phyloP scores from a whole-genome alignment of 495 filamentous ascomycete genomes.

The Penicillium lividum region DNA sequence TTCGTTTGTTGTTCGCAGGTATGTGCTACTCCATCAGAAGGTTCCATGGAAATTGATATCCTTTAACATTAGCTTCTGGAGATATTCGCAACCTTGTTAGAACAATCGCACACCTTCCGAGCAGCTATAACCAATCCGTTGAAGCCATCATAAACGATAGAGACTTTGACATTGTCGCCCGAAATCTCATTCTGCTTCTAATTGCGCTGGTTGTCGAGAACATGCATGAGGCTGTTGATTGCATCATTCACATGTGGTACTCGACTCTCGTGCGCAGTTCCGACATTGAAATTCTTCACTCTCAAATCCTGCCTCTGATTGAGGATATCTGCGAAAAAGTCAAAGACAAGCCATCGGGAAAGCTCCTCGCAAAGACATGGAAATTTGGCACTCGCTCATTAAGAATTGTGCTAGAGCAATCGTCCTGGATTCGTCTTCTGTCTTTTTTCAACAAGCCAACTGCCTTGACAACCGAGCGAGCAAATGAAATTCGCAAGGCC shows the following conservation, averaged over 20 bases:
- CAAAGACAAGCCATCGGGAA: conserved; percentile 6
- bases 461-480: not conserved
- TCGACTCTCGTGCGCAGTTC: conserved; percentile 28
- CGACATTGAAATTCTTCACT: conserved; percentile 17
- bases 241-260: conserved; percentile 43
- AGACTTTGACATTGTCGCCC: conserved; percentile 43
- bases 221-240: conserved; percentile 20
- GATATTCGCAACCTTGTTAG: conserved; percentile 47
- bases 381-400: not conserved
- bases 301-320: conserved; percentile 26
- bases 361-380: not conserved
- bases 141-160: conserved; percentile 42
- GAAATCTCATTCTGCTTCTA: conserved; percentile 49
- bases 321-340: conserved; percentile 22
- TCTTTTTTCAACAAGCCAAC: not conserved
- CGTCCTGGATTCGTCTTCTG: not conserved
- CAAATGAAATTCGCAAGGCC: not conserved
- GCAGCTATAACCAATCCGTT: conserved; percentile 22
- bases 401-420: not conserved
- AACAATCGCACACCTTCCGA: conserved; percentile 37
- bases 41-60: not conserved
- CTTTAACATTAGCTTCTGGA: conserved; percentile 39
- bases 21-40: conserved; percentile 1
- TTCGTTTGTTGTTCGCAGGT: conserved; percentile 45
- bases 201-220: conserved; percentile 25